A percentile compares a stretch with the other conserved stretches of the same genome.
Evolutionary conservation across 2,329 filamentous ascomycete species (phyloP).

Genomic region (Hymenotorrendiella dingleyae): DNA sequence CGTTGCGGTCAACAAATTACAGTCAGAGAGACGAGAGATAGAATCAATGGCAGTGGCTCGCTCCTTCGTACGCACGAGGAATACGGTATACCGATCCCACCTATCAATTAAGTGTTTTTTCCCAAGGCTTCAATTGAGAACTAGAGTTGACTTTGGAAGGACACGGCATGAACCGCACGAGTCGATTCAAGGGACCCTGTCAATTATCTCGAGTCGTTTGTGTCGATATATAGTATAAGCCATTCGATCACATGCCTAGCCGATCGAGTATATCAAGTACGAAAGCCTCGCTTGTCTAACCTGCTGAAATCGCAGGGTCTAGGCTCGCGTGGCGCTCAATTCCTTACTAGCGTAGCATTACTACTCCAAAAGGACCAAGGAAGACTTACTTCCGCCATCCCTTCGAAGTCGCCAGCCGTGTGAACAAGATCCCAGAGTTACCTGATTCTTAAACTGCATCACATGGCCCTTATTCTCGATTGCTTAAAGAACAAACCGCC

Average conservation of each 20-base stretch:
- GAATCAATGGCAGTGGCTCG: too few species aligned
- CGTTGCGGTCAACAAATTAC: too few species aligned
- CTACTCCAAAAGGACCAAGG: conserved; percentile 5
- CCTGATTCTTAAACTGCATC: background rate
- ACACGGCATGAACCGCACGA: background rate
- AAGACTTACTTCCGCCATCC: conserved; percentile 9
- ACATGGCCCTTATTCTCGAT: conserved; percentile 3
- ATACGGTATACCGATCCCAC: too few species aligned
- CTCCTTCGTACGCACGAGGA: too few species aligned
- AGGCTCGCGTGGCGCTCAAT: background rate
- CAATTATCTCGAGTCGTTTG: background rate
- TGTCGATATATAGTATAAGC: background rate
- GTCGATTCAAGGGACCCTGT: too few species aligned
- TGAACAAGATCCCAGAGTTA: background rate
- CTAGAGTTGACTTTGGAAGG: too few species aligned
- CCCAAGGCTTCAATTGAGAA: too few species aligned
- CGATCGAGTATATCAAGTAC: background rate
- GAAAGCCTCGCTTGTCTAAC: conserved; percentile 2
- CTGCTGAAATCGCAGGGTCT: background rate
- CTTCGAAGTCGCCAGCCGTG: background rate
- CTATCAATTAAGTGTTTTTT: too few species aligned
- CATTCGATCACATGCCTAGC: background rate
- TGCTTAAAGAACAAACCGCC: background rate
- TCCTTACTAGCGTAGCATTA: too few species aligned
- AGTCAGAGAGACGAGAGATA: too few species aligned